phyloP scores from a whole-genome alignment of 441 rosid genomes.

The Hura crepitans region DNA sequence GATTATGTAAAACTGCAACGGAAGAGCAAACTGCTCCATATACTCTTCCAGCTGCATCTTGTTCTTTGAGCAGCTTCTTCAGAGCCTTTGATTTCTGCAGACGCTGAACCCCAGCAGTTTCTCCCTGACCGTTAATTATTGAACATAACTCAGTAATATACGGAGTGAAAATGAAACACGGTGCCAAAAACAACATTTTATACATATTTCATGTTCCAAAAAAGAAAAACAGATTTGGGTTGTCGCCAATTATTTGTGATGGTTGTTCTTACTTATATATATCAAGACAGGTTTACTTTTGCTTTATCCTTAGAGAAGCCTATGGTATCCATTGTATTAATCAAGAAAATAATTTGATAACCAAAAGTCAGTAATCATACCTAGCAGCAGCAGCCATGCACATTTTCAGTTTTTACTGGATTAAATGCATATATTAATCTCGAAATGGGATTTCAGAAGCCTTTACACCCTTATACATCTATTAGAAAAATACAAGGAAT shows the following conservation, averaged over 20 bases:
- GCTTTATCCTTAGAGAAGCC: neutral
- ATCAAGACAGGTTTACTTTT: neutral
- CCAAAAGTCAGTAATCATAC: neutral
- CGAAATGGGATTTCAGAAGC: neutral
- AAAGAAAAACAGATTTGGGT: neutral
- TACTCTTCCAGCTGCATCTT: slow-evolving; percentile 55
- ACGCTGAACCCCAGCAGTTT: slow-evolving; percentile 48
- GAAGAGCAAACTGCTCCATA: slow-evolving; percentile 80
- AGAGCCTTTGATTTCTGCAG: slow-evolving; percentile 64
- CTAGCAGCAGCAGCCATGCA: neutral
- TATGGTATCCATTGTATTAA: neutral
- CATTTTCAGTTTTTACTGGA: neutral
- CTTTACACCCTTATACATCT: slow-evolving; percentile 13
- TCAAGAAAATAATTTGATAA: neutral
- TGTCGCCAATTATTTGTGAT: neutral
- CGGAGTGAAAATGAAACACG: neutral
- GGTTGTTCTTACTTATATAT: neutral
- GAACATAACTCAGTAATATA: slow-evolving; percentile 9
- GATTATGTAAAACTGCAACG: slow-evolving; percentile 46
- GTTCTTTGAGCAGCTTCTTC: slow-evolving; percentile 79
- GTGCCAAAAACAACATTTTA: neutral
- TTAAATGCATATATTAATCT: neutral
- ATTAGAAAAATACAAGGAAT: slow-evolving; percentile 8
- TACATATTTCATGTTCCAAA: neutral
- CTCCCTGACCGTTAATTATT: slow-evolving; percentile 50